Evolutionary conservation across 345 rosid species (phyloP).

Genomic region (Gossypioides kirkii): DNA sequence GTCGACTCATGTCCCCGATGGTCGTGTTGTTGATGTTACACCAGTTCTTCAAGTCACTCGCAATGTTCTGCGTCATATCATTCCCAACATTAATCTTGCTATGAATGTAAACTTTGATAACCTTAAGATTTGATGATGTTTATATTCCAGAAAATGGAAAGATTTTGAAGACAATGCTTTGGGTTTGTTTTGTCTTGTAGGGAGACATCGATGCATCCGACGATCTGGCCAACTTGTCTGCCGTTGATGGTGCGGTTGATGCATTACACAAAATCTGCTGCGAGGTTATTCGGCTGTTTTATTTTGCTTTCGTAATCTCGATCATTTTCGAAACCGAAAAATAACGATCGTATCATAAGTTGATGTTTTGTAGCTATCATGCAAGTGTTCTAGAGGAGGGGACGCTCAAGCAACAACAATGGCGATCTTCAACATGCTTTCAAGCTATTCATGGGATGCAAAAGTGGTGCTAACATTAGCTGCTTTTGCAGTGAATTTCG

Average conservation of each 20-base stretch:
- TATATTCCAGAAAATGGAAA: too few relatives aligned
- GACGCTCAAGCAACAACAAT: slow-evolving; percentile 40
- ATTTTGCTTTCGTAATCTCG: too few relatives aligned
- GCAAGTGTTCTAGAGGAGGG: slow-evolving; percentile 46
- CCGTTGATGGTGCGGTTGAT: slow-evolving; percentile 27
- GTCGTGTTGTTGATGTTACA: slow-evolving; percentile 30
- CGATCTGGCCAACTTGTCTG: slow-evolving; percentile 7
- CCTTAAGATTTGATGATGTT: neutral
- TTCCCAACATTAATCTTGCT: slow-evolving; percentile 29
- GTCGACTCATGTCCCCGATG: slow-evolving; percentile 44
- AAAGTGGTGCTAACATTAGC: slow-evolving; percentile 44
- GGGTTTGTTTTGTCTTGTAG: slow-evolving; percentile 3
- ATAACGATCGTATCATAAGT: too few relatives aligned
- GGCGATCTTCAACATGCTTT: slow-evolving; percentile 32
- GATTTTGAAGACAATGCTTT: neutral
- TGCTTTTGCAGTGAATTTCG: slow-evolving; percentile 39
- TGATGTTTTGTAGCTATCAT: slow-evolving; percentile 24
- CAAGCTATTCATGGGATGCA: slow-evolving; percentile 43
- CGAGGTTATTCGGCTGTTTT: slow-evolving; percentile 26
- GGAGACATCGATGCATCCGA: slow-evolving; percentile 16
- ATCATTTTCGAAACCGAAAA: too few relatives aligned
- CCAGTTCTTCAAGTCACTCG: slow-evolving; percentile 33
- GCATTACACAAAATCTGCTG: slow-evolving; percentile 37
- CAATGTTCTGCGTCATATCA: slow-evolving; percentile 28
- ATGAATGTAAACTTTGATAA: slow-evolving; percentile 20